Conservation (phyloP, 2,329 filamentous ascomycete species). For the Sporothrix brasiliensis region DNA sequence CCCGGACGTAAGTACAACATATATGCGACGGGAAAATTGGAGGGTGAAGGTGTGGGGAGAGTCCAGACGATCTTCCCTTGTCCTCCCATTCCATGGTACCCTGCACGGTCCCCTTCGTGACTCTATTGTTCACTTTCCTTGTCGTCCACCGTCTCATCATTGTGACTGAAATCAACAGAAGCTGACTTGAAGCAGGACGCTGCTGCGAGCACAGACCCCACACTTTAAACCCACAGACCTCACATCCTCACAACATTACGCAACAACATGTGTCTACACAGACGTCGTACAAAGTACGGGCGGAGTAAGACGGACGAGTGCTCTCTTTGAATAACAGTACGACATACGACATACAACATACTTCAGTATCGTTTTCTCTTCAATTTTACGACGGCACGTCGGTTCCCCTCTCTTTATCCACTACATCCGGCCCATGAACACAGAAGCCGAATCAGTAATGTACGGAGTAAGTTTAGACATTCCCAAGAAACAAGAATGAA, state of each 20-base stretch:
- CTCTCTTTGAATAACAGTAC: background rate
- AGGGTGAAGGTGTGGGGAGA: slow-evolving; percentile 9
- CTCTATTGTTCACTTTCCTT: background rate
- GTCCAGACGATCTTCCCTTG: slow-evolving; percentile 19
- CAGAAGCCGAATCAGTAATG: slow-evolving; percentile 11
- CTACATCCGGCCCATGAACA: slow-evolving; percentile 17
- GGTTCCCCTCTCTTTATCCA: slow-evolving; percentile 22
- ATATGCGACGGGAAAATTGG: slow-evolving; percentile 11
- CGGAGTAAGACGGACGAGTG: background rate
- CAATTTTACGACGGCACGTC: slow-evolving; percentile 1
- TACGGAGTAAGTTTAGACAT: background rate
- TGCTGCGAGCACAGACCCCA: slow-evolving; percentile 17
- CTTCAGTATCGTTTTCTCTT: too few species aligned
- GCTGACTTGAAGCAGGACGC: background rate
- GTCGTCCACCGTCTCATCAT: background rate
- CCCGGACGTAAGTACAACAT: background rate
- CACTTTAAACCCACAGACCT: slow-evolving; percentile 15
- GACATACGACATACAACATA: too few species aligned
- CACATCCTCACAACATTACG: slow-evolving; percentile 8
- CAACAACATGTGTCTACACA: background rate
- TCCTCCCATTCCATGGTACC: background rate
- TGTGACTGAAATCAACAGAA: background rate
- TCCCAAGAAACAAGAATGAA: slow-evolving; percentile 8
- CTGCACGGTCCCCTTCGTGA: slow-evolving; percentile 14
- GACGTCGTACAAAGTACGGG: background rate